These are phyloP conservation scores for Myxozyma neglecta DNA, from an alignment of 805 yeast species.

Conservation along the genomic window DNA sequence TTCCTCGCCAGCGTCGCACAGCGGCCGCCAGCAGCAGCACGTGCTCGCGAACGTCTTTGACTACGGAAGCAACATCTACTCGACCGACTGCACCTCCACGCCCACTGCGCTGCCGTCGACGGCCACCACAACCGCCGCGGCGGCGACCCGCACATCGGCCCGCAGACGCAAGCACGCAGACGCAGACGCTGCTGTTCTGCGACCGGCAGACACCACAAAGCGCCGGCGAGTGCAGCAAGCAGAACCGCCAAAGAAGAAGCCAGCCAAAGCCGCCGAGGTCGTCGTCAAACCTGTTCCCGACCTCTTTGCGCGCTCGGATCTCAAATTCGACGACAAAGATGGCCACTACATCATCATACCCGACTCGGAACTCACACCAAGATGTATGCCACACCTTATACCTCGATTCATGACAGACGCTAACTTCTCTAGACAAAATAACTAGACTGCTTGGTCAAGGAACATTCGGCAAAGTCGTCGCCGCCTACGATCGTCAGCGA, in stretches of 20 bases:
- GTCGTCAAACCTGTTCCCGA: slow-evolving; percentile 35
- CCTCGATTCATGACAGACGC: background rate
- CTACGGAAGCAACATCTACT: background rate
- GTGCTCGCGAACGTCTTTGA: background rate
- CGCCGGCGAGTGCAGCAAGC: background rate
- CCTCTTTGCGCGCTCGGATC: slow-evolving; percentile 7
- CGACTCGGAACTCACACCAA: slow-evolving; percentile 39
- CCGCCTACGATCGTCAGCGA: slow-evolving; percentile 68
- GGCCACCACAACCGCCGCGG: background rate
- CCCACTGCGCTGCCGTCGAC: too few relatives aligned
- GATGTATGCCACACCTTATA: slow-evolving; percentile 12
- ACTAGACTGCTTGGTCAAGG: slow-evolving; percentile 80
- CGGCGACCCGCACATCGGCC: background rate
- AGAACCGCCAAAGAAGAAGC: slow-evolving; percentile 25
- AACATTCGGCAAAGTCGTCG: slow-evolving; percentile 86
- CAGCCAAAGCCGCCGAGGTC: slow-evolving; percentile 37
- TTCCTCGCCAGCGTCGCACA: background rate
- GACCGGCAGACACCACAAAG: too few relatives aligned
- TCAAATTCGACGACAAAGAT: slow-evolving; percentile 40
- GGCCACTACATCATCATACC: slow-evolving; percentile 42
- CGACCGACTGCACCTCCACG: background rate
- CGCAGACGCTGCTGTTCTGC: background rate
- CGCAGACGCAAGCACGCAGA: slow-evolving; percentile 20
- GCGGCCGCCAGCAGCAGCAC: background rate
- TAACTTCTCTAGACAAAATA: slow-evolving; percentile 67